These are phyloP conservation scores for Macroventuria anomochaeta DNA, from an alignment of 2,329 filamentous ascomycete genomes.

Conservation along the genomic window DNA sequence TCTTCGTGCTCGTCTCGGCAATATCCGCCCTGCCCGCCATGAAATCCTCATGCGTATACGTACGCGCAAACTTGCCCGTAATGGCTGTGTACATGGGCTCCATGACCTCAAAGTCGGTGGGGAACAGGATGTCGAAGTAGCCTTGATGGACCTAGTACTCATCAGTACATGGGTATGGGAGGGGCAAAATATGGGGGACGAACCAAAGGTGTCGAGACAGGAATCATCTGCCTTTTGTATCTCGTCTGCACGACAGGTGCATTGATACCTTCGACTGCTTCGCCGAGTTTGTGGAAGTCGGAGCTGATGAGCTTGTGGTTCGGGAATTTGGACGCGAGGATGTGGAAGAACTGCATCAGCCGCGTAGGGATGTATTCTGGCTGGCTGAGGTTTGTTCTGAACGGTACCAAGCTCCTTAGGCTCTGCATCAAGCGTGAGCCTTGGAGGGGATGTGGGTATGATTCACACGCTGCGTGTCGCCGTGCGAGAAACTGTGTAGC, in stretches of 20 bases:
- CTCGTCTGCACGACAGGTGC: slow-evolving; percentile 96
- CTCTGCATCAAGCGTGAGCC: slow-evolving; percentile 63
- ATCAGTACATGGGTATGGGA: slow-evolving; percentile 14
- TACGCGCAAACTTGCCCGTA: slow-evolving; percentile 87
- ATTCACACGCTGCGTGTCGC: slow-evolving; percentile 73
- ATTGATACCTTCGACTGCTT: slow-evolving; percentile 83
- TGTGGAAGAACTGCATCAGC: slow-evolving; percentile 95
- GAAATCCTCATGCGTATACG: slow-evolving; percentile 88
- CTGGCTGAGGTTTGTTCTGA: slow-evolving; percentile 75
- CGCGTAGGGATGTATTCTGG: slow-evolving; percentile 95
- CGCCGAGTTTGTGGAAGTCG: slow-evolving; percentile 87
- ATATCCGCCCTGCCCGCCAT: slow-evolving; percentile 88
- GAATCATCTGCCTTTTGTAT: slow-evolving; percentile 84
- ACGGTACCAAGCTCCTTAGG: slow-evolving; percentile 69
- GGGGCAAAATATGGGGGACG: too few relatives aligned
- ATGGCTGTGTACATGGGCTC: slow-evolving; percentile 92
- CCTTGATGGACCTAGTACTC: slow-evolving; percentile 83
- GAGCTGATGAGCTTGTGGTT: slow-evolving; percentile 86
- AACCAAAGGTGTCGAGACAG: slow-evolving; percentile 88
- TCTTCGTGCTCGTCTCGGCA: slow-evolving; percentile 85
- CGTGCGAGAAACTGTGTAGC: slow-evolving; percentile 83
- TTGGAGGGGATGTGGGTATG: slow-evolving; percentile 68
- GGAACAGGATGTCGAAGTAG: slow-evolving; percentile 98
- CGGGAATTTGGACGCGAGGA: slow-evolving; percentile 86
- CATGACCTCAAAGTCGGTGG: slow-evolving; percentile 89